Evolutionary conservation across 176 grass and related monocot species (phyloP).

Genomic region (Tillandsia fasciculata): DNA sequence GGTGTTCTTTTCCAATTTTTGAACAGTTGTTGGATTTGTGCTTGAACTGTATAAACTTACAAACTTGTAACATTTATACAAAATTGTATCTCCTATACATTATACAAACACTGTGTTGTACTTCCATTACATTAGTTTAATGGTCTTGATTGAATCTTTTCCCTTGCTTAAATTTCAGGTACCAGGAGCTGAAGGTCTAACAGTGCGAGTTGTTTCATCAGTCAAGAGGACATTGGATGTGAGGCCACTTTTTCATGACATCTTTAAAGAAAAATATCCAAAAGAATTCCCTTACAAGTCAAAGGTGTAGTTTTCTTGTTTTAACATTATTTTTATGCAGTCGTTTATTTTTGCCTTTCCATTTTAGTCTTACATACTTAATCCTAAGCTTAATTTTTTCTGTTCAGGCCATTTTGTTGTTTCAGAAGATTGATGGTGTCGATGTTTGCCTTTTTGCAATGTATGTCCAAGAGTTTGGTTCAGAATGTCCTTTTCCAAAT

Average conservation of each 20-base stretch:
- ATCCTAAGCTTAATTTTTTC: constrained; percentile 23
- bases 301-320: constrained; percentile 44
- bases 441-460: constrained; percentile 98
- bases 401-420: constrained; percentile 80
- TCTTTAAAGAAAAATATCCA: constrained; percentile 81
- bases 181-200: constrained; percentile 72
- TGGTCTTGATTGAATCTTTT: constrained; percentile 18
- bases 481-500: constrained; percentile 60
- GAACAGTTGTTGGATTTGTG: neutral
- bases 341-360: neutral
- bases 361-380: neutral
- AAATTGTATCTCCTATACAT: too few species aligned
- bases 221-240: constrained; percentile 59
- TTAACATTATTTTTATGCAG: neutral
- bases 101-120: too few species aligned
- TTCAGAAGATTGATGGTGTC: constrained; percentile 80
- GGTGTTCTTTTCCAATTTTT: too few species aligned
- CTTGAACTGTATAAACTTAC: too few species aligned
- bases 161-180: constrained; percentile 45
- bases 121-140: neutral
- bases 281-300: constrained; percentile 83
- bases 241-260: constrained; percentile 46
- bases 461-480: constrained; percentile 99
- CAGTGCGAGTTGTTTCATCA: constrained; percentile 79
- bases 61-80: too few species aligned